phyloP scores from a whole-genome alignment of 306 rosid genomes.

The Quercus agrifolia region DNA sequence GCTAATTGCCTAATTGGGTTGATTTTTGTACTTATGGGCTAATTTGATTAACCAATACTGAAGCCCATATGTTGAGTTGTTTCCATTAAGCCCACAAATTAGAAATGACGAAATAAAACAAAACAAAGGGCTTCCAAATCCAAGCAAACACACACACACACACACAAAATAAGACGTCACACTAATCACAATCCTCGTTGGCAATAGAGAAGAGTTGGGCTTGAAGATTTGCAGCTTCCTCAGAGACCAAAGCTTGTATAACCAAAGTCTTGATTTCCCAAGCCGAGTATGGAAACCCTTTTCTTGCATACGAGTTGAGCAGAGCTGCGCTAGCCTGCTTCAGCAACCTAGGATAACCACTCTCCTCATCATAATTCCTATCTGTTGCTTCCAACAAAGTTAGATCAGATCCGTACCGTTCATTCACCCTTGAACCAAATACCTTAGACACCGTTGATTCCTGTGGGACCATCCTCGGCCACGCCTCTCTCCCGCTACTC shows the following conservation, averaged over 20 bases:
- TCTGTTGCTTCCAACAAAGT: conserved; percentile 68
- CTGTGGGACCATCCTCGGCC: conserved; percentile 93
- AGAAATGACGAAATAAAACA: not conserved
- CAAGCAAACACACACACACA: not conserved
- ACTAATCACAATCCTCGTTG: conserved; percentile 56
- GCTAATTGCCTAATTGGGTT: too few relatives aligned
- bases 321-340: conserved; percentile 76
- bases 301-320: conserved; percentile 67
- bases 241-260: conserved; percentile 65
- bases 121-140: not conserved
- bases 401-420: conserved; percentile 73
- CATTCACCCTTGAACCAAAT: conserved; percentile 69
- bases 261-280: conserved; percentile 94
- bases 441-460: conserved; percentile 70
- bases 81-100: too few relatives aligned
- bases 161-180: not conserved
- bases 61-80: not conserved
- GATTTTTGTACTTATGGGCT: too few relatives aligned
- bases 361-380: conserved; percentile 43
- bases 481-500: conserved; percentile 69
- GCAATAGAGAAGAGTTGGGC: conserved; percentile 57
- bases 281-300: conserved; percentile 57
- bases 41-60: not conserved
- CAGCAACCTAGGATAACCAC: conserved; percentile 51
- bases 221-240: conserved; percentile 49